Conservation (phyloP, 257 asterid genomes). For the Fraxinus pennsylvanica region DNA sequence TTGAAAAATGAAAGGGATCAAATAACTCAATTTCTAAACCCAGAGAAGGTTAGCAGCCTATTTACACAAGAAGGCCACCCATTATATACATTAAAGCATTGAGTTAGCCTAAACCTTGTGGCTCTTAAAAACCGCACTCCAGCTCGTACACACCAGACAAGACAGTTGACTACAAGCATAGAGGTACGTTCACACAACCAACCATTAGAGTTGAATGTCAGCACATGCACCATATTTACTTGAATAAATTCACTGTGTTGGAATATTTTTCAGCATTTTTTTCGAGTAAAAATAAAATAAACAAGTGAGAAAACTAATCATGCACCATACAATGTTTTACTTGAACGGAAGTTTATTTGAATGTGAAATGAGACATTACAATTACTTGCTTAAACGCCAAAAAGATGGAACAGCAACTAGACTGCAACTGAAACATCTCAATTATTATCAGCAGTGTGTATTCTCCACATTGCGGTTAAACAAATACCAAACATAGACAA, state of each 20-base stretch:
- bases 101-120: background rate
- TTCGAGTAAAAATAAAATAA: background rate
- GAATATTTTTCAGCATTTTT: background rate
- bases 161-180: background rate
- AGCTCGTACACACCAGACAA: background rate
- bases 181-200: background rate
- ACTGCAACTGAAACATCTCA: background rate
- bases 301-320: background rate
- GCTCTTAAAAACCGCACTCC: background rate
- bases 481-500: background rate
- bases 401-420: slow-evolving; percentile 10
- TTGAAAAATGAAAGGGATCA: background rate
- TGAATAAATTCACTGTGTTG: background rate
- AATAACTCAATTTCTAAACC: background rate
- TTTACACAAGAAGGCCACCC: background rate
- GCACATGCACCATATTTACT: background rate
- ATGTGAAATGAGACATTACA: background rate
- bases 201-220: background rate
- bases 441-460: background rate
- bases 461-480: background rate
- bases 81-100: background rate
- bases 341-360: background rate
- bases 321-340: background rate
- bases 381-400: background rate
- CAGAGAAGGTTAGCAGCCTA: background rate